Conservation (phyloP, 441 rosid genomes). For the Pelargonium australe region DNA sequence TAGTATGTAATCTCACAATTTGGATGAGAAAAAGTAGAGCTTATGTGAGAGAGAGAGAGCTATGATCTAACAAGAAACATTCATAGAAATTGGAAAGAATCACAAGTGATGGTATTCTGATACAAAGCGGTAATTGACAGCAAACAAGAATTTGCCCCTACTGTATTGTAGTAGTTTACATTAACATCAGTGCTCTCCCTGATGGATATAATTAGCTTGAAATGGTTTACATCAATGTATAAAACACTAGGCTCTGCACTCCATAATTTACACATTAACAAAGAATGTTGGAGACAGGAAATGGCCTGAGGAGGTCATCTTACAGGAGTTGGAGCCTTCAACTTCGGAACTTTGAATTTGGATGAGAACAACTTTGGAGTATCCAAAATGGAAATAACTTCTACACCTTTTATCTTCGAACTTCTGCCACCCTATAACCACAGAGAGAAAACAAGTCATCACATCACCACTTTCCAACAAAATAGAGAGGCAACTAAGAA, state of each 20-base stretch:
- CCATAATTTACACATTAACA: constrained; percentile 21
- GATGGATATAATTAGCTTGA: no score
- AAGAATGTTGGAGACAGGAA: neutral
- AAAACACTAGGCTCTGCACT: neutral
- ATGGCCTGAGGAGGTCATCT: constrained; percentile 19
- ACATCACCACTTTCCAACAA: neutral
- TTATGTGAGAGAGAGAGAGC: no score
- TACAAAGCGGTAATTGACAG: neutral
- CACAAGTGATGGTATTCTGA: neutral
- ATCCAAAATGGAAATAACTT: constrained; percentile 22
- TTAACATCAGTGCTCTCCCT: neutral
- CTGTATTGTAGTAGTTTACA: neutral
- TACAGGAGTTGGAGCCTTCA: constrained; percentile 37
- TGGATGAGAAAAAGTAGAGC: no score
- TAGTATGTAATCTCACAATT: no score
- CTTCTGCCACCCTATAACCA: constrained; percentile 40
- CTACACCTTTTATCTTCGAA: constrained; percentile 52
- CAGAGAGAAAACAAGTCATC: constrained; percentile 1
- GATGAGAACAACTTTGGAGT: constrained; percentile 64
- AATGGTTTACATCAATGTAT: neutral
- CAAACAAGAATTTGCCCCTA: constrained; percentile 5
- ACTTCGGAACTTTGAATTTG: constrained; percentile 62
- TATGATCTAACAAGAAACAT: neutral
- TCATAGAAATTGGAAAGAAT: neutral
- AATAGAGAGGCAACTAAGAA: no score